Percentiles rank a stretch among this genome's conserved stretches.
These are phyloP conservation scores for Pycnococcus provasolii DNA, from an alignment of 139 green algal species.

Conservation along the genomic window DNA sequence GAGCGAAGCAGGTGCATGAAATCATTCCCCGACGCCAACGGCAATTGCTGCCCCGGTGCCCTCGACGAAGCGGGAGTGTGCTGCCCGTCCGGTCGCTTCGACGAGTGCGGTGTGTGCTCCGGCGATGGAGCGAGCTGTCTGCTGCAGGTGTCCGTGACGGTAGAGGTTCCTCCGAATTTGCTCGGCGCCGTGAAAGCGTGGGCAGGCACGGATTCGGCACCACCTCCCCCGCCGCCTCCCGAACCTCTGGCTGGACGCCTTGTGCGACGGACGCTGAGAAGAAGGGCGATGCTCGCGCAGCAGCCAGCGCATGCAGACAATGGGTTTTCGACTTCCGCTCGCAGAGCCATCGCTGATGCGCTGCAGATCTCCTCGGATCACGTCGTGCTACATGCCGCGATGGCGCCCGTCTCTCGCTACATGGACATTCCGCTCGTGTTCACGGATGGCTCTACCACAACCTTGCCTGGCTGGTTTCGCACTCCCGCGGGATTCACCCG, in stretches of 20 bases:
- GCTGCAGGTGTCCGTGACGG: slow-evolving; percentile 2
- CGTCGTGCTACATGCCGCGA: not conserved
- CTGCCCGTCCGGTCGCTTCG: slow-evolving; percentile 14
- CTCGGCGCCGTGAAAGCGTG: not conserved
- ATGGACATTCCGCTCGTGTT: not conserved
- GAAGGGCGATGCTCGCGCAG: no score
- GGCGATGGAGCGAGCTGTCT: slow-evolving; percentile 9
- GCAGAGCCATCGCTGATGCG: not conserved
- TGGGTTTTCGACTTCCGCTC: not conserved
- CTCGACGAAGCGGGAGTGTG: slow-evolving; percentile 12
- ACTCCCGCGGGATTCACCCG: no score
- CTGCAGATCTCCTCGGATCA: not conserved
- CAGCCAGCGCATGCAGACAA: not conserved
- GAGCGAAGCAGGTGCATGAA: no score
- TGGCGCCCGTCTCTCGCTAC: not conserved
- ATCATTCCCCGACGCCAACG: not conserved
- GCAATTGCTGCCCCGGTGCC: slow-evolving; percentile 2
- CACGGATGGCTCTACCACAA: no score
- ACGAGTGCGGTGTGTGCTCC: slow-evolving; percentile 26
- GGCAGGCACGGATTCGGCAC: not conserved
- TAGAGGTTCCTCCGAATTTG: not conserved
- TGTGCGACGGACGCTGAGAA: no score
- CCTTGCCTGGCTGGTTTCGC: no score
- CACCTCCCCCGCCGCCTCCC: not conserved
- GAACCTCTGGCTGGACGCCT: not conserved